Conservation (phyloP, 2,329 filamentous ascomycete species). For the Trichoderma lentiforme region DNA sequence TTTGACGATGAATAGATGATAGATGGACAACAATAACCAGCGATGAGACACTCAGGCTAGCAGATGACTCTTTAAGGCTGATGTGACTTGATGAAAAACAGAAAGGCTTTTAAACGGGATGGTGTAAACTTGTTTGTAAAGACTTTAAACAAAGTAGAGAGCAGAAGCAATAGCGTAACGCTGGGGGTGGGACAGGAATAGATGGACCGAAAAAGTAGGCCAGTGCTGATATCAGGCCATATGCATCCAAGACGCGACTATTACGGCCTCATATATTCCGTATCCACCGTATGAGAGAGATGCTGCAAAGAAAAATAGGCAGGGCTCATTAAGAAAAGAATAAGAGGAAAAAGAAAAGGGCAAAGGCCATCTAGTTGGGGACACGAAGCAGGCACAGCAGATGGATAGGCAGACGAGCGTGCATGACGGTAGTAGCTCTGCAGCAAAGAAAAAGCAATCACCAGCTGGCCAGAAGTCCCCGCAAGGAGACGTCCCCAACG, state of each 20-base stretch:
- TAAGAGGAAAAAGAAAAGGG: background rate
- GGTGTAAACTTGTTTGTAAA: background rate
- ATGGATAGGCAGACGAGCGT: background rate
- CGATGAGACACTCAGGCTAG: background rate
- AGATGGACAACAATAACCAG: conserved; percentile 8
- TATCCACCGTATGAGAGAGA: background rate
- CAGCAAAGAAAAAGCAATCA: conserved; percentile 3
- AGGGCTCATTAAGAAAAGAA: background rate
- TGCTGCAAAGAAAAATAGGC: background rate
- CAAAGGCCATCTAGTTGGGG: conserved; percentile 5
- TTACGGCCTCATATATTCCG: conserved; percentile 4
- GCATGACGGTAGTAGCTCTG: background rate
- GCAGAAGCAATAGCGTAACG: background rate
- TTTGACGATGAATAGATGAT: conserved; percentile 25
- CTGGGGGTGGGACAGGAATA: conserved; percentile 1
- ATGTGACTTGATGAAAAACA: background rate
- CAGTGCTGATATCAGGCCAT: conserved; percentile 4
- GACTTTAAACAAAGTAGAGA: background rate
- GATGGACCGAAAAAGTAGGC: conserved; percentile 9
- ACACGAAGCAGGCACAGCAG: conserved; percentile 8
- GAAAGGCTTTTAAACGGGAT: background rate
- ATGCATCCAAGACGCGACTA: background rate
- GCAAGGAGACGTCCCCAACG: conserved; percentile 1
- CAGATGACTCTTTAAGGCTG: background rate
- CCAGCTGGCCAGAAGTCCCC: conserved; percentile 4